These are phyloP conservation scores for Senna tora DNA, from an alignment of 306 rosid species.

Conservation along the genomic window DNA sequence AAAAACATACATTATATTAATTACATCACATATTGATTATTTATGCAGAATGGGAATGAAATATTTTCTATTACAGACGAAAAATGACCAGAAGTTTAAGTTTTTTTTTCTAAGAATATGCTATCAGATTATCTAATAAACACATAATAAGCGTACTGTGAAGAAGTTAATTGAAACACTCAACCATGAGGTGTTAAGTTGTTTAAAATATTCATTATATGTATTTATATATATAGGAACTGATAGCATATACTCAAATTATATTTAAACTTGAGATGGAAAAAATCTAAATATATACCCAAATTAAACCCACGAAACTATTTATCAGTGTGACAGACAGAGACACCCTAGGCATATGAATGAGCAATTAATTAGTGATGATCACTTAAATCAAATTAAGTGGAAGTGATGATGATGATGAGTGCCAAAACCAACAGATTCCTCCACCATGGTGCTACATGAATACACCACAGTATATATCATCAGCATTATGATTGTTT, in stretches of 20 bases:
- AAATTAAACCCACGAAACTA: slow-evolving; percentile 1
- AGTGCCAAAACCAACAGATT: slow-evolving; percentile 42
- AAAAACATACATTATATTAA: slow-evolving; percentile 14
- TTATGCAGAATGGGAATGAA: no score
- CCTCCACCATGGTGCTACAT: slow-evolving; percentile 34
- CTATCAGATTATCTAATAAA: not conserved
- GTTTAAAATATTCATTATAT: not conserved
- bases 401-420: not conserved
- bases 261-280: not conserved
- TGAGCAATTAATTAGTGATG: slow-evolving; percentile 15
- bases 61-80: no score
- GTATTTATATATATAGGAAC: not conserved
- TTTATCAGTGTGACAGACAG: no score
- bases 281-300: no score
- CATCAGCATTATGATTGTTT: slow-evolving; percentile 31
- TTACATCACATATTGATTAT: slow-evolving; percentile 15
- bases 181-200: not conserved
- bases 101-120: not conserved
- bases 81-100: no score
- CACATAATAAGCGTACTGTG: not conserved
- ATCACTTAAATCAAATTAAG: slow-evolving; percentile 38
- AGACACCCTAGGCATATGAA: no score
- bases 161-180: not conserved
- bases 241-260: not conserved
- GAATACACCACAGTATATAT: slow-evolving; percentile 48